Base-by-base conservation (phyloP, 2,329 filamentous ascomycete species). In the Lasiodiplodia sp. region DNA sequence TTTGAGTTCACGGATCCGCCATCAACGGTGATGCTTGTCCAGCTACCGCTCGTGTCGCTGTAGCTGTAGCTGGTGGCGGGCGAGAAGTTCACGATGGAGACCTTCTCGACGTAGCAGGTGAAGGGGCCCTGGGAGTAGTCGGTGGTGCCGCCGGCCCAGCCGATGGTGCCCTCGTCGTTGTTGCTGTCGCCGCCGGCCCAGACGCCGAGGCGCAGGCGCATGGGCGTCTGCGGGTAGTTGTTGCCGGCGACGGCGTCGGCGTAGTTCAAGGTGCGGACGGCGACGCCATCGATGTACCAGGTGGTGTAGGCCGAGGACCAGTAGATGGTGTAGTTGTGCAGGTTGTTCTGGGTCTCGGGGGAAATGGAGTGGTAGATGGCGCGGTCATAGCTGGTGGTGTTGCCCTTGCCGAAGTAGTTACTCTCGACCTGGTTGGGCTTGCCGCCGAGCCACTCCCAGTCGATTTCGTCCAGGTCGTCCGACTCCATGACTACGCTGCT, bases 401-500 rank as follows among this genome's bases (percentile, higher is more conserved):
- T 81, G 62, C 90, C 90, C 83, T 91, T 90, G 82, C 88, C 86
- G 80, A 91, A 92, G 80, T 89, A 93, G 82, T 94, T 93, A 71
- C 87, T 89, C 73, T 90, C 84, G 14, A 86, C 89, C 52, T 84
- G 78, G 6, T 84, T 86, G 60, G 80, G 79, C 75, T 92, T 90
- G 69, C 85, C 85, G 55, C 91, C 91, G 68, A 92, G 84, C 72
- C 91, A 90, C 76, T 94, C 91, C 66, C 91, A 93, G 75, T 96
- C 93, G 57, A 96, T 88, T 79, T 95, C 92, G 77, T 96, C 92
- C 12, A 93, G 85, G 72, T 92, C 90, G 72, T 94, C 90, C 68
- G 90, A 93, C 71, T 94, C 84, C 79, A 93, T 85, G 78, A 95
- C 93, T 74, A 94, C 88, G 71, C 91, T 85, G 77, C 89, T 92